Conservation (phyloP, 73 alveolate species). For the Tetrahymena borealis region DNA sequence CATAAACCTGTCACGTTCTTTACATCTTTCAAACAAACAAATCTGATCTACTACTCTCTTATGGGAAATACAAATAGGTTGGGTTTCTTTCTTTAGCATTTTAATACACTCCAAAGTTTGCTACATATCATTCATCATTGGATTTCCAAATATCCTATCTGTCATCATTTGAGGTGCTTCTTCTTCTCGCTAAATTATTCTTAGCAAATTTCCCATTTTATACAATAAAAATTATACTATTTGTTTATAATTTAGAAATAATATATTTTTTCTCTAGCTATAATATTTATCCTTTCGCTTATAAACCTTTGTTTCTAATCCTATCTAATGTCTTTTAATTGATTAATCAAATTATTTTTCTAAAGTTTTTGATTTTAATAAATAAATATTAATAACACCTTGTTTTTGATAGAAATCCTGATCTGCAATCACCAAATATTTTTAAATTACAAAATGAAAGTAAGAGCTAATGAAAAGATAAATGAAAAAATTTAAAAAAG, state of each 20-base stretch:
- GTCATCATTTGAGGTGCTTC: background rate
- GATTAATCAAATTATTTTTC: too few relatives aligned
- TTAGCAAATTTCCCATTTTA: background rate
- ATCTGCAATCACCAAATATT: too few relatives aligned
- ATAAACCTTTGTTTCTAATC: too few relatives aligned
- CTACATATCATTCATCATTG: background rate
- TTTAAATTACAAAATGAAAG: too few relatives aligned
- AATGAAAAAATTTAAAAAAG: too few relatives aligned
- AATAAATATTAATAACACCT: too few relatives aligned
- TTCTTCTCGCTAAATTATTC: background rate
- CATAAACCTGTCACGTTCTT: background rate
- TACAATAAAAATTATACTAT: background rate
- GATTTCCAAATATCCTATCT: background rate
- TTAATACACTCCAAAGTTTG: background rate
- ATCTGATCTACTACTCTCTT: background rate
- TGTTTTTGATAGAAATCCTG: too few relatives aligned
- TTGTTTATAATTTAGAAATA: background rate
- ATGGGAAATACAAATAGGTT: background rate
- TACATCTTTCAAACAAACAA: background rate
- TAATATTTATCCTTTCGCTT: background rate
- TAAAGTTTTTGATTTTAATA: too few relatives aligned
- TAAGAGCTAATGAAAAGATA: too few relatives aligned
- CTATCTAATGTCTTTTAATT: too few relatives aligned
- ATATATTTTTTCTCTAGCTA: background rate
- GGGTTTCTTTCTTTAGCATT: background rate